These are phyloP conservation scores for Silene uniflora DNA, from an alignment of 148 eudicot genomes.

Conservation along the genomic window DNA sequence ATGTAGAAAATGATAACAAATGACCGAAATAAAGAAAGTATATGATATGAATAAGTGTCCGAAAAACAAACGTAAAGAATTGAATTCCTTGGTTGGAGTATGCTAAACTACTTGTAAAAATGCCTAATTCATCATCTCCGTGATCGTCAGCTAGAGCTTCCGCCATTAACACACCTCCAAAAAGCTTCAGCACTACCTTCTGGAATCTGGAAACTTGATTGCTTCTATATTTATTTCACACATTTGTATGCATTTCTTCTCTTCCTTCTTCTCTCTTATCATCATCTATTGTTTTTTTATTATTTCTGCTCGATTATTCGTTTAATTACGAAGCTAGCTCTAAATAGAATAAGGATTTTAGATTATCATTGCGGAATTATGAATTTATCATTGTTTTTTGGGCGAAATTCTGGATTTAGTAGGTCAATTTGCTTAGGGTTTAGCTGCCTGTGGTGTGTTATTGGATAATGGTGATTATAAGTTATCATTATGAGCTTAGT, in stretches of 20 bases:
- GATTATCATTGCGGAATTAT: background rate
- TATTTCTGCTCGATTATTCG: background rate
- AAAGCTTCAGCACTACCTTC: background rate
- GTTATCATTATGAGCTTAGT: background rate
- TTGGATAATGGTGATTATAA: background rate
- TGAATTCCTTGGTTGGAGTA: too few relatives aligned
- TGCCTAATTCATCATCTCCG: background rate
- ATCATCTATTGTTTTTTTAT: background rate
- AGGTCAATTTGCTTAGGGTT: background rate
- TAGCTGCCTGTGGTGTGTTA: background rate
- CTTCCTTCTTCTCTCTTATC: background rate
- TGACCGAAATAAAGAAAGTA: too few relatives aligned
- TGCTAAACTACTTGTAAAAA: too few relatives aligned
- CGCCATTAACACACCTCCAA: background rate
- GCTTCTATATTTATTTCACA: background rate
- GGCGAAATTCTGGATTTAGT: too few relatives aligned
- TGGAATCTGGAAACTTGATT: background rate
- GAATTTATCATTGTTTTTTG: background rate
- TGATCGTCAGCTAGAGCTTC: background rate
- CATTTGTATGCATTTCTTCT: constrained; percentile 1
- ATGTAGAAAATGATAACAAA: too few relatives aligned
- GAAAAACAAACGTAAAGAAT: too few relatives aligned
- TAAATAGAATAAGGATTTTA: background rate
- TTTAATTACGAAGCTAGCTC: background rate
- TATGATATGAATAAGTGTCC: too few relatives aligned